Percentiles rank a stretch among this genome's conserved stretches.
phyloP scores from a whole-genome alignment of 495 filamentous ascomycete genomes.

The Tuber magnatum region DNA sequence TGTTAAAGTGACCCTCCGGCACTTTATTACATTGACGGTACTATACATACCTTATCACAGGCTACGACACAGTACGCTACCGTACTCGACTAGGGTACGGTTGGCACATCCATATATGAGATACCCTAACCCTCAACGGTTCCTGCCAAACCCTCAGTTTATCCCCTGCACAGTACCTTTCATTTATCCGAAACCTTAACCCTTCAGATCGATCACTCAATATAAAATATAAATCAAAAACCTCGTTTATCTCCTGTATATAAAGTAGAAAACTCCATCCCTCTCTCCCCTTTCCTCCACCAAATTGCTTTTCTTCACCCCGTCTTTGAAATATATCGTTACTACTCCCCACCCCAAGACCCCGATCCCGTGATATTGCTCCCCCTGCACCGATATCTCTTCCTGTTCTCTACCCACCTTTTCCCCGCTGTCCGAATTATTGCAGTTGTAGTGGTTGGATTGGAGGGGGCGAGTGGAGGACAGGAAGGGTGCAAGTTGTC shows the following conservation, averaged over 20 bases:
- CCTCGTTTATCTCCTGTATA: slow-evolving; percentile 10
- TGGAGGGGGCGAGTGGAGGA: not conserved
- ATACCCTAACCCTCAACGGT: slow-evolving; percentile 31
- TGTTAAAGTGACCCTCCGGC: not conserved
- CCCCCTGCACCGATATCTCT: not conserved
- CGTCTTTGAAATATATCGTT: not conserved
- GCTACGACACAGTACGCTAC: not conserved
- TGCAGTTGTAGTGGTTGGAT: not conserved
- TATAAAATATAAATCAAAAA: slow-evolving; percentile 4
- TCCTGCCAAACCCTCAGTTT: not conserved
- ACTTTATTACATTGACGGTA: not conserved
- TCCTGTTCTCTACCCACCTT: not conserved
- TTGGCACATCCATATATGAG: not conserved
- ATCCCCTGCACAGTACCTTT: slow-evolving; percentile 23
- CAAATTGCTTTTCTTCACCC: slow-evolving; percentile 9
- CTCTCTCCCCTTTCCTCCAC: not conserved
- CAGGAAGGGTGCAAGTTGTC: not conserved
- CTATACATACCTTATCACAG: not conserved
- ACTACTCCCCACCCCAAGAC: not conserved
- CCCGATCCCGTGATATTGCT: no score
- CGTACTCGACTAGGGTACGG: not conserved
- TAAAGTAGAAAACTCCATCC: slow-evolving; percentile 10
- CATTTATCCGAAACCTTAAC: slow-evolving; percentile 28
- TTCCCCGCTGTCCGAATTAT: not conserved
- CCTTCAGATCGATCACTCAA: not conserved